Base-by-base conservation (phyloP, 805 yeast genomes). In the Brettanomyces custersianus region DNA sequence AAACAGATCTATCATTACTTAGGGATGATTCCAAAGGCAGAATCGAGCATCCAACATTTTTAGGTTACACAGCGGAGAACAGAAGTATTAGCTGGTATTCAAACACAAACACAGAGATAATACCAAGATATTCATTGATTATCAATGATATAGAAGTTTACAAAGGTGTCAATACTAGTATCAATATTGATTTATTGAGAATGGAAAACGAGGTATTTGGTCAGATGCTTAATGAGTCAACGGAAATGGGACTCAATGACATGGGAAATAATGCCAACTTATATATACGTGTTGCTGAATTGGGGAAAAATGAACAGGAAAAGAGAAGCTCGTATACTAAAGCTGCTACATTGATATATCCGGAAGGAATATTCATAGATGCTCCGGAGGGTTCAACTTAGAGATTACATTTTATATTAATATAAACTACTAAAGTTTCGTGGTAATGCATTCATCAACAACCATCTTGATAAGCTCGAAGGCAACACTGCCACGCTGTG, bases 141-240 rank as follows among this genome's bases (percentile, higher is more conserved):
- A 60, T 87, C 20, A 86, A 87, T 48, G 96, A 87, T 50, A 61
- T 87, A 15, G 95, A 87, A 54, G 61, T 77, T 17, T 83, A 70
- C 49, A 71, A 77, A 5, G 95, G 86, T 0, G 51, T 54, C 4
- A 60, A 65, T 5, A 55, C 63, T 3, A 52, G 67, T 1, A 54
- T 82, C 17, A 64, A 72, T 39, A 35, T 76, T 10, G 55, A 54
- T 5, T 43, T 48, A 1, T 37, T 75, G 36, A 45, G 64, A 1
- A 38, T 45, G 1, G 43, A 50, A 9, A 55, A 68, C 36, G 34
- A 48, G 5, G 45, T 48, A 2, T 49, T 65, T 21, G 41, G 51
- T 2, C 31, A 48, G 1, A 46, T 61, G 42, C 45, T 68, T 1
- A 41, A 57, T 4, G 45, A 56, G 2, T 55, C 71, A 0, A 45